Percentiles rank a stretch among this genome's conserved stretches.
These are phyloP conservation scores for Suhomyces emberorum DNA, from an alignment of 805 yeast genomes.

Conservation along the genomic window DNA sequence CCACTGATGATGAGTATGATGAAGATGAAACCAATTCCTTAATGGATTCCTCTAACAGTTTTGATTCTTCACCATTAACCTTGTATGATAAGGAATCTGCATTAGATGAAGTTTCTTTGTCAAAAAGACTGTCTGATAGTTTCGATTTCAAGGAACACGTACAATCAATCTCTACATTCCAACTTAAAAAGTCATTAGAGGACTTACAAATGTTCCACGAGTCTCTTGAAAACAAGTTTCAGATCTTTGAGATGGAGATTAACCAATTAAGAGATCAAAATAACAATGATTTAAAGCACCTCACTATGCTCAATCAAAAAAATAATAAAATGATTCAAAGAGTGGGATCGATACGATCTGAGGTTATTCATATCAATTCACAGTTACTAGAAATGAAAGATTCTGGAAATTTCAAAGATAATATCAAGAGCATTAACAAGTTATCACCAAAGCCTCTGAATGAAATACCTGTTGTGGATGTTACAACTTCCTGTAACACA, in stretches of 20 bases:
- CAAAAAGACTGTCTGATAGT: not conserved
- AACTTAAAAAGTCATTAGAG: constrained; percentile 9
- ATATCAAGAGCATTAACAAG: not conserved
- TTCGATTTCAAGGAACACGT: not conserved
- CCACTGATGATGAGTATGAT: constrained; percentile 13
- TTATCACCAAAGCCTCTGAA: not conserved
- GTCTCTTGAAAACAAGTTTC: constrained; percentile 7
- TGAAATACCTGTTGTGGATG: not conserved
- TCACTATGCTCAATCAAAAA: constrained; percentile 5
- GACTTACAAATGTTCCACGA: constrained; percentile 11
- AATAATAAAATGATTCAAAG: constrained; percentile 6
- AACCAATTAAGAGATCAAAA: constrained; percentile 9
- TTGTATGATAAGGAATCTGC: not conserved
- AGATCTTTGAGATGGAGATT: constrained; percentile 7
- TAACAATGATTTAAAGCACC: constrained; percentile 8
- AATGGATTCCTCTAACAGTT: constrained; percentile 12
- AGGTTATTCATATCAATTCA: constrained; percentile 6
- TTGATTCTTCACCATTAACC: constrained; percentile 1
- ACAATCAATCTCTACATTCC: constrained; percentile 3
- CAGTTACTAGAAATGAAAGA: constrained; percentile 8
- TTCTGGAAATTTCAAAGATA: not conserved
- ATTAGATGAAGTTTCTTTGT: not conserved
- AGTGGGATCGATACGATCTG: constrained; percentile 7
- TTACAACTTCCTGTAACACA: not conserved
- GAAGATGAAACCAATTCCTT: constrained; percentile 19